Evolutionary conservation across 2,329 filamentous ascomycete genomes (phyloP).

Genomic region (Metarhizium guizhouense): DNA sequence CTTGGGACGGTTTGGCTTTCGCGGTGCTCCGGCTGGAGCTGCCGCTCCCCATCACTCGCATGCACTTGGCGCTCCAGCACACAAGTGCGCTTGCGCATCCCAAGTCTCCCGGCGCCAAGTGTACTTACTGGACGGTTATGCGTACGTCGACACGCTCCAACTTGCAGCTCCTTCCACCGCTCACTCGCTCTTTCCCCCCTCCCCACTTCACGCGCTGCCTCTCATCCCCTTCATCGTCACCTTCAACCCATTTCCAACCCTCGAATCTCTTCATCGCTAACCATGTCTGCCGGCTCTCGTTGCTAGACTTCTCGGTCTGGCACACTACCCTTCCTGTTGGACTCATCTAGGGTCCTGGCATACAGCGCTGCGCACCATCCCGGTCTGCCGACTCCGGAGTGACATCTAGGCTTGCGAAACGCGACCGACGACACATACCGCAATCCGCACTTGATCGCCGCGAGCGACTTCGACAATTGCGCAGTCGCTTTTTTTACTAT

Average conservation of each 20-base stretch:
- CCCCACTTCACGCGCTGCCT: conserved; percentile 4
- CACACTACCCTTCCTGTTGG: conserved; percentile 11
- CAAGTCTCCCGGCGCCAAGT: too few species aligned
- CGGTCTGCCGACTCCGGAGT: background rate
- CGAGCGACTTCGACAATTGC: conserved; percentile 5
- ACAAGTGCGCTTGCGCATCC: too few species aligned
- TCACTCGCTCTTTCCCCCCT: background rate
- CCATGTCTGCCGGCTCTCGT: conserved; percentile 12
- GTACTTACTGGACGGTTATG: too few species aligned
- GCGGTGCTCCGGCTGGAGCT: too few species aligned
- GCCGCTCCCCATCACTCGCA: too few species aligned
- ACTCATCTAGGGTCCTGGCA: conserved; percentile 11
- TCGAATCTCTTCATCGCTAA: conserved; percentile 3
- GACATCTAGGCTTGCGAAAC: conserved; percentile 2
- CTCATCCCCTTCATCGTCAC: conserved; percentile 6
- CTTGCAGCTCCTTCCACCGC: background rate
- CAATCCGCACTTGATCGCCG: background rate
- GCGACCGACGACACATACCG: background rate
- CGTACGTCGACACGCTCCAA: conserved; percentile 1
- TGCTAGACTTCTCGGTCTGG: conserved; percentile 16
- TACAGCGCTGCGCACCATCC: background rate
- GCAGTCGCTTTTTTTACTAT: conserved; percentile 13
- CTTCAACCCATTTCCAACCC: background rate
- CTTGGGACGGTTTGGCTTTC: too few species aligned
- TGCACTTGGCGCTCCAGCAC: too few species aligned